Evolutionary conservation across 2,329 filamentous ascomycete genomes (phyloP), one percentile per base, ranked within the genome.

Genomic region (Sporothrix luriei): DNA sequence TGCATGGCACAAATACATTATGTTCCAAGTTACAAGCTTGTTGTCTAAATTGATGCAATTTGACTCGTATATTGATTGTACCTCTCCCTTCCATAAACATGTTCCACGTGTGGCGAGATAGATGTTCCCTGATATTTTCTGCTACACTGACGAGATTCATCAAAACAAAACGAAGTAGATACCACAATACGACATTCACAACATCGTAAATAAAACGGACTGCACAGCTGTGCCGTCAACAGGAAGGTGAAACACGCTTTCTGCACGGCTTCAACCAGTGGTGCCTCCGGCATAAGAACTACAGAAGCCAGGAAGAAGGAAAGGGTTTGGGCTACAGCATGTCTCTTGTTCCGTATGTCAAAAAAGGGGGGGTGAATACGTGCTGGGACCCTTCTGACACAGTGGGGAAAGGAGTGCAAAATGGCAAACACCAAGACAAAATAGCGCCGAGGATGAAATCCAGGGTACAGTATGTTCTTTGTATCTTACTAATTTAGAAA

Each of bases 331-430:
- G 10, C 2, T 7, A 33, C 33, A 33, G 9, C 33, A 33, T 6
- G 16, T 24, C 26, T 46, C 29, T 21, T 3, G n/a, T n/a, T 21
- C 29, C 33, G 14, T 61, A 43, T 61, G 33, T 43, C 33, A 43
- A 61, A 24, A 61, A 43, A 40, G 19, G n/a, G n/a, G n/a, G n/a
- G n/a, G n/a, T n/a, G n/a, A 61, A 24, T 61, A 61, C 55, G 55
- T 43, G 55, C 4, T 43, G 14, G 11, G n/a, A 3, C 14, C 4
- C 19, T 43, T 61, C n/a, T 43, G 33, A 14, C n/a, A 43, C 4
- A 33, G 33, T 33, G 33, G 55, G 55, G 49, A 26, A 52, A 19
- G 33, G 33, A 7, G 33, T 0, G n/a, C 29, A 43, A 11, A 40
- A 61, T n/a, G 13, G 43, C 6, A 43, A 26, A 13, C n/a, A 40